Conservation (phyloP, 495 filamentous ascomycete genomes). For the Penicillium dipodomyicola region DNA sequence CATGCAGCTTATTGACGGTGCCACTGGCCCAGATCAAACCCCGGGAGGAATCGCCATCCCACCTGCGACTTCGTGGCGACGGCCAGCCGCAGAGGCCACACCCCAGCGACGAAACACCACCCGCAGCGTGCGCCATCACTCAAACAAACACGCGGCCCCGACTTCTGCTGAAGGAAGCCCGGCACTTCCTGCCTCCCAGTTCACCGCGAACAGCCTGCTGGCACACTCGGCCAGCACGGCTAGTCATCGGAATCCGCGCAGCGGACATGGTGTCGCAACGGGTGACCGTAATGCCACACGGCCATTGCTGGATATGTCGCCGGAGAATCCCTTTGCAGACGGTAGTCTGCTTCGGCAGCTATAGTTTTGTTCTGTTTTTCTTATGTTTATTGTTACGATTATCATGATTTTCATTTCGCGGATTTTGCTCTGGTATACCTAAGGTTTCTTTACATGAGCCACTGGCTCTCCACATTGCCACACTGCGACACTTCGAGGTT, state of each 20-base stretch:
- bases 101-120: slow-evolving; percentile 34
- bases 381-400: background rate
- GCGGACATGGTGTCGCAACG: slow-evolving; percentile 53
- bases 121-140: slow-evolving; percentile 26
- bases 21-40: slow-evolving; percentile 51
- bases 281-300: slow-evolving; percentile 50
- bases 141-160: slow-evolving; percentile 15
- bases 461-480: background rate
- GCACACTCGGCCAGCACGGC: slow-evolving; percentile 24
- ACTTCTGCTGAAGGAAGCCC: slow-evolving; percentile 20
- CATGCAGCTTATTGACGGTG: slow-evolving; percentile 61
- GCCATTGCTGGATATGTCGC: slow-evolving; percentile 56
- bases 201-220: slow-evolving; percentile 41
- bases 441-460: background rate
- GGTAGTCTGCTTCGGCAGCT: slow-evolving; percentile 52
- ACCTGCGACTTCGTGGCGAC: slow-evolving; percentile 52
- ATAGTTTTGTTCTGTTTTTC: slow-evolving; percentile 6
- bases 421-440: background rate
- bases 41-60: slow-evolving; percentile 49
- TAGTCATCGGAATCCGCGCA: slow-evolving; percentile 23
- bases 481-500: background rate
- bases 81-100: slow-evolving; percentile 24
- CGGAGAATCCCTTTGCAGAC: slow-evolving; percentile 49
- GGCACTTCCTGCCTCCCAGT: slow-evolving; percentile 26
- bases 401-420: background rate